Conservation (phyloP, 2,329 filamentous ascomycete species). For the Neofusicoccum sp. region DNA sequence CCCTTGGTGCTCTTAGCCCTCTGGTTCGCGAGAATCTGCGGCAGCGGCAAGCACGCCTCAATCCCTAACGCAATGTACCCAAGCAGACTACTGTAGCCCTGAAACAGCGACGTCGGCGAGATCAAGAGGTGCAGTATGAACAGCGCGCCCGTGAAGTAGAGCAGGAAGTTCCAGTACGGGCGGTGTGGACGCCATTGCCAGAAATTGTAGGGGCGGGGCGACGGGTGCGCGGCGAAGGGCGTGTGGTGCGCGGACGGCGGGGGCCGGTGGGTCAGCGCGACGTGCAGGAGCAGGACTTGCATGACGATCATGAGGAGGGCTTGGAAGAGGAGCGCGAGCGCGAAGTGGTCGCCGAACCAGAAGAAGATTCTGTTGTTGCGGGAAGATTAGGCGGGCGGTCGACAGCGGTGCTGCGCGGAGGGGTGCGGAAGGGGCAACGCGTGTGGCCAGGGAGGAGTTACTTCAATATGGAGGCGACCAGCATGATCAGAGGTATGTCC, state of each 20-base stretch:
- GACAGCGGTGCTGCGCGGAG: slow-evolving; percentile 16
- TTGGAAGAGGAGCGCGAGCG: slow-evolving; percentile 58
- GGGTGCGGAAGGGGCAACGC: neutral
- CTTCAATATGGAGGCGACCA: slow-evolving; percentile 63
- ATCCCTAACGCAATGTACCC: slow-evolving; percentile 75
- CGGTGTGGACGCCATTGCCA: slow-evolving; percentile 77
- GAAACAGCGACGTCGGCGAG: slow-evolving; percentile 58
- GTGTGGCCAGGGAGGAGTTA: slow-evolving; percentile 28
- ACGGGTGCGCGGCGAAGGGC: slow-evolving; percentile 59
- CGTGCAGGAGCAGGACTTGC: slow-evolving; percentile 59
- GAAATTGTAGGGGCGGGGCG: slow-evolving; percentile 68
- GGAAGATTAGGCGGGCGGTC: neutral
- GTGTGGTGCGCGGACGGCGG: slow-evolving; percentile 38
- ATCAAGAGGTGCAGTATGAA: slow-evolving; percentile 66
- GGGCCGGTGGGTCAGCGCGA: slow-evolving; percentile 58
- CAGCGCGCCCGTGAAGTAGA: slow-evolving; percentile 64
- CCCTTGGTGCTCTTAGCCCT: slow-evolving; percentile 70
- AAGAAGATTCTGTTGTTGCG: slow-evolving; percentile 55
- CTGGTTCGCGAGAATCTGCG: slow-evolving; percentile 72
- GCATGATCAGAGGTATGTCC: slow-evolving; percentile 67
- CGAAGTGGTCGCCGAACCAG: slow-evolving; percentile 64
- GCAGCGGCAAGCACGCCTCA: slow-evolving; percentile 78
- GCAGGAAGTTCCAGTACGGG: slow-evolving; percentile 77
- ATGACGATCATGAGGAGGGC: slow-evolving; percentile 60
- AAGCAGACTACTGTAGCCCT: slow-evolving; percentile 64